Base-by-base conservation (phyloP, 345 rosid species). In the Cardamine chenopodiifolia region DNA sequence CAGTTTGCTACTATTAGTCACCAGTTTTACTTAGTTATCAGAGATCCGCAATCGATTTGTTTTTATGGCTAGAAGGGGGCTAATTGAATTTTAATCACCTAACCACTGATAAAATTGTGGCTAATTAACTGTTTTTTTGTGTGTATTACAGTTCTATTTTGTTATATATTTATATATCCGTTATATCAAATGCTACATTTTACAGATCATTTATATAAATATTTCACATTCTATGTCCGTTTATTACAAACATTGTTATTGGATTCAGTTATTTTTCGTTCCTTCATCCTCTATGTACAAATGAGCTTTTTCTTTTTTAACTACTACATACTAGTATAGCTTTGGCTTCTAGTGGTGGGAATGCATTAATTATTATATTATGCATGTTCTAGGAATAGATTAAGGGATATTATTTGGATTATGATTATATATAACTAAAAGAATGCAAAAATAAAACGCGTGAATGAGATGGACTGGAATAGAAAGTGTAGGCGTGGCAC, bases 211-310 rank as follows among this genome's bases (percentile, higher is more conserved):
- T n/a, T 68, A 68, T 37, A 62, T 76, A 32, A 60, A 70, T 55
- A 55, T 61, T 68, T 76, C 80, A 77, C 76, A 77, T 77, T 71
- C 76, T n/a, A 15, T 77, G 80, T 77, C 80, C 80, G 76, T 77
- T 77, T 77, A 70, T 70, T 14, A 77, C 80, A 77, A 58, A 77
- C 80, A 77, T 77, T 71, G 72, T 77, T 77, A 70, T 77, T 70
- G 80, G 80, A 77, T 77, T 77, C 80, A 76, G 80, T 77, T 70
- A 77, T 77, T 71, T 70, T 77, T 56, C 80, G 64, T 77, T 77
- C 80, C 57, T 55, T 63, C 75, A 63, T 76, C 71, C 61, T 77
- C 66, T 48, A 26, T 47, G 79, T 63, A 62, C 71, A 54, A 62
- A 47, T 22, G 15, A 67, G 32, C 26, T 52, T 64, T 19, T 57